phyloP scores from a whole-genome alignment of 2,329 filamentous ascomycete genomes.

The Pleoardoris graminearum region DNA sequence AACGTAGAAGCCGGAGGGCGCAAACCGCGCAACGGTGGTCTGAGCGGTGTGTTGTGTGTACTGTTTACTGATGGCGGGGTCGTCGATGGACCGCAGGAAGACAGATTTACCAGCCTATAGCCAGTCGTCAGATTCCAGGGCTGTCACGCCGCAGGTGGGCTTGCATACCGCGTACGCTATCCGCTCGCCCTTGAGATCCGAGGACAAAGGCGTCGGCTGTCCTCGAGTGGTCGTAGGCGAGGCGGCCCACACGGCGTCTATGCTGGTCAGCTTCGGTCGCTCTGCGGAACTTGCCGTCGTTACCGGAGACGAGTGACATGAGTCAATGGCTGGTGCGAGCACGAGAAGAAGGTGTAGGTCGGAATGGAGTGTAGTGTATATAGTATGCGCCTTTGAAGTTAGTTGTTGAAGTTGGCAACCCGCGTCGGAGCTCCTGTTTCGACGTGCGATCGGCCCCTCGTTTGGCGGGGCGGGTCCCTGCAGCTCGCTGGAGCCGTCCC shows the following conservation, averaged over 20 bases:
- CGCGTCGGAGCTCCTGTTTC: conserved; percentile 8
- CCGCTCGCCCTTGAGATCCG: conserved; percentile 85
- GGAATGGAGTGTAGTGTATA: neutral
- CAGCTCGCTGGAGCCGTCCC: neutral
- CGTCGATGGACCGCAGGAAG: conserved; percentile 92
- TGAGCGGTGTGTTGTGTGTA: conserved; percentile 88
- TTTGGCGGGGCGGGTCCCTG: conserved; percentile 6
- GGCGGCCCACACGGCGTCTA: conserved; percentile 79
- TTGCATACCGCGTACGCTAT: conserved; percentile 83
- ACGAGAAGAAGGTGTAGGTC: neutral
- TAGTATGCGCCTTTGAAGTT: neutral
- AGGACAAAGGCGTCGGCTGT: conserved; percentile 84
- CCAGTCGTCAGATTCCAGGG: conserved; percentile 11
- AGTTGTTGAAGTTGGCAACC: neutral
- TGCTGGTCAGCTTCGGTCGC: neutral
- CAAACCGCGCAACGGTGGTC: conserved; percentile 91
- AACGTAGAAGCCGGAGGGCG: conserved; percentile 91
- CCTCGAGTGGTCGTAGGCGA: conserved; percentile 82
- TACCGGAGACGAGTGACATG: conserved; percentile 16
- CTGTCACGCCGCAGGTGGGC: neutral
- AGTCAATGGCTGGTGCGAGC: neutral
- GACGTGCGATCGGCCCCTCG: conserved; percentile 6
- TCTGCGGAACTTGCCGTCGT: neutral
- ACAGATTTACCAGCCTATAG: conserved; percentile 89
- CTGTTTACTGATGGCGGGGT: conserved; percentile 81